Base-by-base conservation (phyloP, 768 basidiomycete genomes). In the Lentinula lateritia region DNA sequence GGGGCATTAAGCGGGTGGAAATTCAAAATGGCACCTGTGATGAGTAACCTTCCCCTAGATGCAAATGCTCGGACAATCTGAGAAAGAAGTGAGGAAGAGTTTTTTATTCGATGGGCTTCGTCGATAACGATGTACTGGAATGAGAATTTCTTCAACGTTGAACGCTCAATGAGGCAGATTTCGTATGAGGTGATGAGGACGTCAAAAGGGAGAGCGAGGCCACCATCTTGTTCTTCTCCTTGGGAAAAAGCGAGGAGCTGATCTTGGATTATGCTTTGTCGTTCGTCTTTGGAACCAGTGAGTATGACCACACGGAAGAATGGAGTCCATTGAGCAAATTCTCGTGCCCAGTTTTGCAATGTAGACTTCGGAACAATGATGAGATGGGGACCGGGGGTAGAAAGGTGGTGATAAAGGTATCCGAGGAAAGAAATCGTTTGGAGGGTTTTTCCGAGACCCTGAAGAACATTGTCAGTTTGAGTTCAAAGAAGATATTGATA, bases 291-390 rank as follows among this genome's bases (percentile, higher is more conserved):
- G 23, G 84, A 84, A 1, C 96, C 97, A 5, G 93, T 89, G 12
- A 98, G 77, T 10, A 93, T 74, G 53, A 92, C 82, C 15, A 90
- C 83, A 61, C 85, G 89, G 75, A 97, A 88, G 61, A 93, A 92
- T 0, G 93, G 90, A 0, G 92, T 88, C 97, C 97, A 98, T 64
- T 81, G 83, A 63, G 82, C 84, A 66, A 99, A 94, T 75, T 99
- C 97, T 66, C 97, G 88, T 16, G 83, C 77, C 97, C 97, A 99
- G 71, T 98, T 99, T 72, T 98, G 93, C 28, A 98, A 79, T 0
- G 96, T 99, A 1, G 94, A 95, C 74, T 98, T 98, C n/a, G 97
- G 97, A 5, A 98, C 97, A 62, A 98, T 92, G 68, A 99, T 85
- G 23, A 98, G 84, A 73, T 98, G 96, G 3, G 93, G 95, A 2